Percentiles rank a stretch among this genome's conserved stretches.
phyloP scores from a whole-genome alignment of 306 rosid genomes.

The Purshia tridentata region DNA sequence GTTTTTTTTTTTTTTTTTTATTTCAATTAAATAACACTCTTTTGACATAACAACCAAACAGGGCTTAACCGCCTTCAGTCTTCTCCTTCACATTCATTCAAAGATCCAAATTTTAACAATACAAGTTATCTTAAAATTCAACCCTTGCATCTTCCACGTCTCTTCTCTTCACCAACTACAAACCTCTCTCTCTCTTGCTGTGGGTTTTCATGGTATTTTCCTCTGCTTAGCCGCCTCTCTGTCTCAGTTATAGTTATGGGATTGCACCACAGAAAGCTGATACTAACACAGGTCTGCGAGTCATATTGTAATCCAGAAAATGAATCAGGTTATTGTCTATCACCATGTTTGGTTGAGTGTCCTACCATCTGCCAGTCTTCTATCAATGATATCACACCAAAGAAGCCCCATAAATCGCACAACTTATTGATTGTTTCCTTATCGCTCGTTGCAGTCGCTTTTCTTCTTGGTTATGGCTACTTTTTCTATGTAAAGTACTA shows the following conservation, averaged over 20 bases:
- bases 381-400: neutral
- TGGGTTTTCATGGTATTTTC: constrained; percentile 2
- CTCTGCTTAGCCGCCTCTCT: neutral
- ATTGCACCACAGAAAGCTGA: constrained; percentile 28
- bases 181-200: constrained; percentile 10
- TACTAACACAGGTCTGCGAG: neutral
- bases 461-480: constrained; percentile 24
- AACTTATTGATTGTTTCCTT: constrained; percentile 16
- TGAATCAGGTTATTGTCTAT: neutral
- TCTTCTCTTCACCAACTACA: neutral
- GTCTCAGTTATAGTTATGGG: constrained; percentile 31
- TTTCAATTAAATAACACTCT: too few species aligned
- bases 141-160: neutral
- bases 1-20: too few species aligned
- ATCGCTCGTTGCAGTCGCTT: constrained; percentile 30
- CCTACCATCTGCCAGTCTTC: neutral
- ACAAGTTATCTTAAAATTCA: neutral
- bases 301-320: neutral
- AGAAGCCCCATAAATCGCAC: constrained; percentile 4
- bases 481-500: constrained; percentile 32
- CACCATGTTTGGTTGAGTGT: constrained; percentile 3
- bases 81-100: constrained; percentile 3
- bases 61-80: neutral
- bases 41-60: neutral
- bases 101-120: neutral